Evolutionary conservation across 306 rosid species (phyloP), one percentile per base, ranked within the genome.

Genomic region (Luffa aegyptiaca): DNA sequence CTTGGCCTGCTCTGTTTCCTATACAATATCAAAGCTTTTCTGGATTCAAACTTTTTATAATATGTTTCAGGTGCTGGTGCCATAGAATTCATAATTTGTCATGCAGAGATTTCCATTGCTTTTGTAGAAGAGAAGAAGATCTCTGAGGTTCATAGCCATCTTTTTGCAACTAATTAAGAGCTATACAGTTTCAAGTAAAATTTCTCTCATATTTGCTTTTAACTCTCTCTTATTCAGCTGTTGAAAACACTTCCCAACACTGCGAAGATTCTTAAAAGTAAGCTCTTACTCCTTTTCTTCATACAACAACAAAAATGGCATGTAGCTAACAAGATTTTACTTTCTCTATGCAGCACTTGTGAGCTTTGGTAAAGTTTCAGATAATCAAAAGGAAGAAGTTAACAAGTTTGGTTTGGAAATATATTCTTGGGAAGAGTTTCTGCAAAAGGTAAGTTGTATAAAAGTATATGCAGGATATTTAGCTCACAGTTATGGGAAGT

Each of bases 121-220:
- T 92, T 92, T 89, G 88, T 57, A 45, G 98, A 95, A 84, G 97
- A 91, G 87, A 90, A 86, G 82, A 95, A 92, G 87, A 89, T 95
- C 77, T 79, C 97, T 0, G 97, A 95, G 97, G 98, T 95, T 84
- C 59, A 35, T 7, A 6, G 8, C 41, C 26, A 33, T 74, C 12
- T 26, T 6, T 33, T 48, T 74, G 26, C 21, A 7, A 51, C 78
- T 74, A 69, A 69, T n/a, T 20, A 69, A n/a, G 55, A 69, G 37
- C 53, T 18, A 74, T 31, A 33, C 33, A 51, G 39, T 31, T 49
- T 26, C 9, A 49, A 74, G 46, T 74, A 14, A 16, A 31, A 51
- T 74, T 14, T 31, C 8, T 74, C 31, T 35, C 8, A 33, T 74
- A 74, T 49, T 69, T 33, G 51, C 44, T 51, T 49, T 31, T 5